Evolutionary conservation across 768 basidiomycete genomes (phyloP), one percentile per base, ranked within the genome.

Genomic region (Mycena olivaceomarginata): DNA sequence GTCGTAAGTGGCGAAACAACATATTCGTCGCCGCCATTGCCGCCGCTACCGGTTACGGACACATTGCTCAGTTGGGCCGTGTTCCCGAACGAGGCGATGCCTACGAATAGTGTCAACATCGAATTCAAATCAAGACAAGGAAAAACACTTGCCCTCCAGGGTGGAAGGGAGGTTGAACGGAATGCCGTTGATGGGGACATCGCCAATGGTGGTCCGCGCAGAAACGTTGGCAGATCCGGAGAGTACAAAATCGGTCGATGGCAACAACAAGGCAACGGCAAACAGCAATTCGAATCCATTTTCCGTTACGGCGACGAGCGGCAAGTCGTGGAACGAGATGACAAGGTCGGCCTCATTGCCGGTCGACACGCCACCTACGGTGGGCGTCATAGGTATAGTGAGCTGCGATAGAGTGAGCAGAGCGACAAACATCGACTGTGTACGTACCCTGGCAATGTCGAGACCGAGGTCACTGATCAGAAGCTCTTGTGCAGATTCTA

Each of bases 111-210:
- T 56, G 9, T 59, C 8, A 75, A 12, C 13, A 53, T 43, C 20
- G 43, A 12, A 48, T 40, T n/a, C n/a, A 68, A 53, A 11, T 12
- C 66, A n/a, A 74, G 46, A 8, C 43, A 12, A 53, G 20, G n/a
- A 45, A 18, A 74, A 40, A 51, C 37, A 77, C 82, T 40, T 68
- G 90, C 93, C 93, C 80, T 88, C 88, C 74, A 96, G 78, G 62
- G 83, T 83, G 8, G 94, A 93, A 4, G 86, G 81, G 16, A 95
- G 92, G 67, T 91, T 87, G 82, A 95, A 93, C 0, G 90, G 87
- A 78, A 95, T 93, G 8, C 90, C 90, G 4, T 89, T 85, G 75
- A 96, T 94, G 5, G 91, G 91, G 13, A 95, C 88, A 80, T 94
- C 84, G 15, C 94, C 94, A 48, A 95, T 92, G 4, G 90, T 81